Base-by-base conservation (phyloP, 176 grass and related monocot genomes). In the Eleusine indica region DNA sequence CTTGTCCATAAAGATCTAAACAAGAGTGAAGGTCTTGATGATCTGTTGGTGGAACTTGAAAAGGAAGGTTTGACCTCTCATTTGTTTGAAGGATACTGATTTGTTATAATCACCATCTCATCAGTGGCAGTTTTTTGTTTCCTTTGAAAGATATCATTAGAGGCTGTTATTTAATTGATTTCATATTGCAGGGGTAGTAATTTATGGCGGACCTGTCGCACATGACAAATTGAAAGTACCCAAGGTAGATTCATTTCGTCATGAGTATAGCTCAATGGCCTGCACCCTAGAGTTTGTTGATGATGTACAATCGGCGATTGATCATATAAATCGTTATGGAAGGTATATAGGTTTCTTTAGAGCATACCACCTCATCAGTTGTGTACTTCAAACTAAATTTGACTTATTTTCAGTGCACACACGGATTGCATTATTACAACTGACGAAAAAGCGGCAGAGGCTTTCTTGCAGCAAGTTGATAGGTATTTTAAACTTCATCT, bases 291-390 rank as follows among this genome's bases (percentile, higher is more conserved):
- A 99, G 90, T 91, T 99, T 82, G 91, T 99, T 72, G 89, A 99
- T 67, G 89, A 99, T 83, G 84, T 96, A 56, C 77, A 94, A 75
- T 88, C 87, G 72, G 97, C 93, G 0, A 92, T 99, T 73, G 86
- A 99, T 57, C 97, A 99, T 79, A 99, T 99, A 82, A 94, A 96
- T 88, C 82, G 57, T 21, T 89, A 99, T 82, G 97, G 96, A 86
- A 99, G 97, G 97, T 99, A 84, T 54, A 21, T 12, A 15, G 58
- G 8, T 84, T 49, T 67, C 0, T 67, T 85, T 62, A 49, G 1
- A 58, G 8, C 16, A 12, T 79, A 58, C 25, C 3, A 18, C 7
- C 7, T 38, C 43, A 15, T 12, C 2, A 42, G 10, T 74, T 71
- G 14, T 0, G 65, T 47, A 22, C 40, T 78, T 72, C 64, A 41